Evolutionary conservation across 108 stramenopile species (phyloP), one percentile per base, ranked within the genome.

Genomic region (Skeletonema menzelii): DNA sequence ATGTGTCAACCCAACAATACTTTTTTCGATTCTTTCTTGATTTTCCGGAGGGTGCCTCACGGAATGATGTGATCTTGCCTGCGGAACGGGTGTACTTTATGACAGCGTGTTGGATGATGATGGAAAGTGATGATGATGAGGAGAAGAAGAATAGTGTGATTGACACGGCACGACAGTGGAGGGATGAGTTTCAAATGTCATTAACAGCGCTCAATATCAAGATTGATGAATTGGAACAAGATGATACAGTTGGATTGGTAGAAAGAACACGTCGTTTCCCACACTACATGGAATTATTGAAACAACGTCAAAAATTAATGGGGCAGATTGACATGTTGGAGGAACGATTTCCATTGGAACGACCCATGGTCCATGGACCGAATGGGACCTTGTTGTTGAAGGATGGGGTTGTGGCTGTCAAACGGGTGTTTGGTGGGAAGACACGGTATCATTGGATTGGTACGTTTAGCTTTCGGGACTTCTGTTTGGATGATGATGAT

Each of bases 71-170:
- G 31, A 59, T 32, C 27, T 15, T 74, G 22, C 73, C 73, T 2
- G 73, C 73, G 4, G 73, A 69, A 67, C 56, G 73, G 12, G 57
- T 74, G 7, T 74, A 69, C 65, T 74, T 74, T 31, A 74, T 72
- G 27, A 46, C 71, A 15, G 49, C 71, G 22, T 65, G 64, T 28
- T 72, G 71, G 71, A 59, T 28, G 1, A 2, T n/a, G n/a, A n/a
- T n/a, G n/a, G n/a, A n/a, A n/a, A n/a, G n/a, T n/a, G n/a, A n/a
- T n/a, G n/a, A n/a, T n/a, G n/a, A n/a, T n/a, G n/a, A n/a, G n/a
- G n/a, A n/a, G 14, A 58, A 61, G 5, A 58, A 67, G 5, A 22
- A 53, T 53, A 24, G n/a, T n/a, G n/a, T 8, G 20, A 53, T 53
- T 22, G 8, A 6, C 0, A 53, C 0, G 4, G 49, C 49, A 24